These are phyloP conservation scores for Lasiosphaeriaceae sp. DNA, from an alignment of 495 filamentous ascomycete genomes.

Conservation along the genomic window DNA sequence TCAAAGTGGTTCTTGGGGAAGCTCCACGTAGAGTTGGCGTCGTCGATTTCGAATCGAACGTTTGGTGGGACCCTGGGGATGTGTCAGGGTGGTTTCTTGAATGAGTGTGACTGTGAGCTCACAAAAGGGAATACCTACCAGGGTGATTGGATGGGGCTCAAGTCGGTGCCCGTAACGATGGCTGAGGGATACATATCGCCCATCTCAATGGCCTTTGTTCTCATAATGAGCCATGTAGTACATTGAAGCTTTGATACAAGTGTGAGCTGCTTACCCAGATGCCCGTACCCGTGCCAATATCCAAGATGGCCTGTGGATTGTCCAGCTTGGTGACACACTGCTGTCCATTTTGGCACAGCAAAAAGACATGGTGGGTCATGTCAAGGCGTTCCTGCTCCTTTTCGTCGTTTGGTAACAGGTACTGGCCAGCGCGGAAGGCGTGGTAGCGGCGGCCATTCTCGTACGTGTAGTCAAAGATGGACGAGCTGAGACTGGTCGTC, in stretches of 20 bases:
- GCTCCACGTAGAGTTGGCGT: constrained; percentile 55
- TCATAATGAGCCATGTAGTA: too few relatives aligned
- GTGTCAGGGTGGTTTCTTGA: neutral
- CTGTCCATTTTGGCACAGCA: constrained; percentile 11
- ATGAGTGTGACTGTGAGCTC: neutral
- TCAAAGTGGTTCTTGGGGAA: constrained; percentile 50
- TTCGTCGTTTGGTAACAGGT: constrained; percentile 28
- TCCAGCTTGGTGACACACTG: constrained; percentile 47
- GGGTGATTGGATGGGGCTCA: constrained; percentile 28
- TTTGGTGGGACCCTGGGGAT: constrained; percentile 39
- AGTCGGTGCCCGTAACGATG: constrained; percentile 42
- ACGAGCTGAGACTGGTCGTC: constrained; percentile 11
- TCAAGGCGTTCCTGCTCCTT: constrained; percentile 25
- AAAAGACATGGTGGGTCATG: constrained; percentile 23
- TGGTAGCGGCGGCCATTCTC: constrained; percentile 34
- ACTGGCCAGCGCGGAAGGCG: constrained; percentile 21
- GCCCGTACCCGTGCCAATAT: constrained; percentile 60
- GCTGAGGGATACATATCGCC: constrained; percentile 30
- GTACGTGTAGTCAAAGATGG: constrained; percentile 26
- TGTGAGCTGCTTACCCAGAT: constrained; percentile 39
- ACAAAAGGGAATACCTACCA: constrained; percentile 26
- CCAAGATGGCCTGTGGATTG: constrained; percentile 47
- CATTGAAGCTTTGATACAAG: too few relatives aligned
- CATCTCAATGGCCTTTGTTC: constrained; percentile 51
- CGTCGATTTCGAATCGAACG: constrained; percentile 54